Evolutionary conservation across 352 stramenopile genomes (phyloP).

Genomic region (Pythium sp.): DNA sequence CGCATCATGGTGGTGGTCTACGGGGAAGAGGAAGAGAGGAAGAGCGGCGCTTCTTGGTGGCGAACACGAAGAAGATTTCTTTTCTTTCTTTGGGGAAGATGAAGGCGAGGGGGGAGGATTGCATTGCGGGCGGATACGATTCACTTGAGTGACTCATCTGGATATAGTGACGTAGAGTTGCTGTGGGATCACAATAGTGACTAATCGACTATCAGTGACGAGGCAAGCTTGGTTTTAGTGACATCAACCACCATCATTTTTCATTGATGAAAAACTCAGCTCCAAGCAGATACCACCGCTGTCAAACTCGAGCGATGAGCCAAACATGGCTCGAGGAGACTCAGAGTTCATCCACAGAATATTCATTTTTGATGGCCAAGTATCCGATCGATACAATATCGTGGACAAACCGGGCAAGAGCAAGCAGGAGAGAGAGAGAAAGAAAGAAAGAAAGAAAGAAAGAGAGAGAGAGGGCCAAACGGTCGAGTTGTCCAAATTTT

Average conservation of each 20-base stretch:
- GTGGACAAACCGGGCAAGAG: too few species aligned
- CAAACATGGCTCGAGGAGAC: too few species aligned
- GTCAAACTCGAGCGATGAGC: too few species aligned
- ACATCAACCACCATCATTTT: not conserved
- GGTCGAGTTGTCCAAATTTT: too few species aligned
- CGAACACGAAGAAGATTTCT: conserved; percentile 6
- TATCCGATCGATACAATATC: too few species aligned
- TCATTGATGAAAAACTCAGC: too few species aligned
- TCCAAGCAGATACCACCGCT: too few species aligned
- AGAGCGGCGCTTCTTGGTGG: conserved; percentile 3
- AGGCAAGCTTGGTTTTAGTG: not conserved
- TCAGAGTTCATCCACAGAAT: too few species aligned
- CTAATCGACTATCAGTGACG: not conserved
- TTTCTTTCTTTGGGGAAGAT: conserved; percentile 6
- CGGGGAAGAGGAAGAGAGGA: not conserved
- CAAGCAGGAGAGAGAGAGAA: too few species aligned
- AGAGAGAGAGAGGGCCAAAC: too few species aligned
- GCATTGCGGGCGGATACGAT: not conserved
- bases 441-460: too few species aligned
- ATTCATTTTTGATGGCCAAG: too few species aligned
- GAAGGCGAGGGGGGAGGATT: conserved; percentile 3
- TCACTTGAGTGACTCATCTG: not conserved
- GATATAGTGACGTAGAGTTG: not conserved
- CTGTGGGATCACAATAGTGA: not conserved
- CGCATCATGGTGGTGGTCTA: conserved; percentile 14